Evolutionary conservation across 2,329 filamentous ascomycete species (phyloP).

Genomic region (Leptographium radiaticola): DNA sequence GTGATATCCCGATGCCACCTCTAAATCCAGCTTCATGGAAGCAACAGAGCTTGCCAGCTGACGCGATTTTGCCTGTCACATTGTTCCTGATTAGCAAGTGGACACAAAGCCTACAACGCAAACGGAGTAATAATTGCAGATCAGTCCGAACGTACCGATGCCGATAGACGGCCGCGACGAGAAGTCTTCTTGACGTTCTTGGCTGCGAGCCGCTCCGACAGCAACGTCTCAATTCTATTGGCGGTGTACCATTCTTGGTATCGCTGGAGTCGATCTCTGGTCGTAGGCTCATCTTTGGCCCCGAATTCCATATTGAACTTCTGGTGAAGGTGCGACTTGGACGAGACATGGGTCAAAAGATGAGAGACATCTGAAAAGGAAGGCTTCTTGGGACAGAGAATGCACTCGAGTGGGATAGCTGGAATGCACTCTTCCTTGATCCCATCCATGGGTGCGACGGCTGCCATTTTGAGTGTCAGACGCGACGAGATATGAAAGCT

Average conservation of each 20-base stretch:
- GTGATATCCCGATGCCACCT: not conserved
- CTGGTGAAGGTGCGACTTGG: conserved; percentile 80
- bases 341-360: conserved; percentile 80
- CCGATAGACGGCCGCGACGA: conserved; percentile 13
- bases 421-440: conserved; percentile 3
- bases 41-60: conserved; percentile 1
- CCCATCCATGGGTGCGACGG: conserved; percentile 15
- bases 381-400: conserved; percentile 67
- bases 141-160: conserved; percentile 5
- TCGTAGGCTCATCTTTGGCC: conserved; percentile 51
- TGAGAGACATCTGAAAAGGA: conserved; percentile 85
- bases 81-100: no score
- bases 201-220: conserved; percentile 63
- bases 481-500: no score
- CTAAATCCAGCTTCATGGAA: not conserved
- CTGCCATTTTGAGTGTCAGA: conserved; percentile 21
- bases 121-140: not conserved
- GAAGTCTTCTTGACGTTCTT: conserved; percentile 51
- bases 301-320: conserved; percentile 71
- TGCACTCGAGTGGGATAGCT: conserved; percentile 60
- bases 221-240: conserved; percentile 56
- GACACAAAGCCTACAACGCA: not conserved
- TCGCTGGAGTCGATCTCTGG: conserved; percentile 45
- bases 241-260: conserved; percentile 71
- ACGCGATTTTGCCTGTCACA: not conserved